phyloP scores from a whole-genome alignment of 176 grass and related monocot genomes.

The Carex kokanica region DNA sequence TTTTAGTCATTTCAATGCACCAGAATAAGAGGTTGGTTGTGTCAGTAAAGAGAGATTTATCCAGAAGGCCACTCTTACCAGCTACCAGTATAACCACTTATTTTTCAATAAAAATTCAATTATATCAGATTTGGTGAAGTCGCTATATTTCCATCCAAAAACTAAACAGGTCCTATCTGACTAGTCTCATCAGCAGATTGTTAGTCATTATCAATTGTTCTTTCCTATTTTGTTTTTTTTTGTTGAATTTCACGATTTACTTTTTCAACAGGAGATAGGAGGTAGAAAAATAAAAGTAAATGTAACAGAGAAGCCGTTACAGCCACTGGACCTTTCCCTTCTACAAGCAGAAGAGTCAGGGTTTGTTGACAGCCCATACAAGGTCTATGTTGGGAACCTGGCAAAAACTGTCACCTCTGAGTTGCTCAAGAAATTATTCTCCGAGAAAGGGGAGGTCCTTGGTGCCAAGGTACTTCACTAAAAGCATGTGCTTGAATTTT shows the following conservation, averaged over 20 bases:
- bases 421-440: conserved; percentile 80
- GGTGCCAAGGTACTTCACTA: conserved; percentile 41
- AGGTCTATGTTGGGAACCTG: conserved; percentile 96
- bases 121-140: not conserved
- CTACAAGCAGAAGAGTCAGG: conserved; percentile 52
- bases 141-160: not conserved
- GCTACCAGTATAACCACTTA: not conserved
- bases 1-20: conserved; percentile 10
- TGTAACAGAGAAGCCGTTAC: conserved; percentile 72
- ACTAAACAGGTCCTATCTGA: not conserved
- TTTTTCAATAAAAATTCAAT: not conserved
- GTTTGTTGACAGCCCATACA: conserved; percentile 90
- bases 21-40: not conserved
- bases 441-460: conserved; percentile 80
- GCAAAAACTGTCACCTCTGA: conserved; percentile 72
- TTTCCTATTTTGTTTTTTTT: not conserved
- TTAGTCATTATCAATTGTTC: not conserved
- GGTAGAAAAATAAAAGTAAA: conserved; percentile 90
- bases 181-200: not conserved
- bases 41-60: not conserved
- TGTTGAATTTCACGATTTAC: not conserved
- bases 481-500: conserved; percentile 2
- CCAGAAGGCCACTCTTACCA: not conserved
- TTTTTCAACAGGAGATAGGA: conserved; percentile 66
- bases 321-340: conserved; percentile 39